phyloP scores from a whole-genome alignment of 106 monocot species.

The Phalaenopsis equestris region DNA sequence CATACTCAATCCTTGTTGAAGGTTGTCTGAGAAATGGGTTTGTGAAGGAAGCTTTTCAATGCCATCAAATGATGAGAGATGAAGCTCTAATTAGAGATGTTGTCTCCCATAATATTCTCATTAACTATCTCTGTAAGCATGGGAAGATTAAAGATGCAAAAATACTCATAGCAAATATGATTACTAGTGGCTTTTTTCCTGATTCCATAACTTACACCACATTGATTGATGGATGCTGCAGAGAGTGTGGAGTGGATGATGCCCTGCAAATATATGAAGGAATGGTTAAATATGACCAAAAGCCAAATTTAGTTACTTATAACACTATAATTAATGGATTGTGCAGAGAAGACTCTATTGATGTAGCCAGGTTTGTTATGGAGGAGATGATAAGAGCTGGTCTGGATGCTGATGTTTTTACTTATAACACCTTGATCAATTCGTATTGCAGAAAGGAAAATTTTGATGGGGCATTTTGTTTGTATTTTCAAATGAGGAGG shows the following conservation, averaged over 20 bases:
- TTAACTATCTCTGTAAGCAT: conserved; percentile 29
- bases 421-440: conserved; percentile 27
- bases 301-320: conserved; percentile 28
- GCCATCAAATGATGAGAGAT: conserved; percentile 6
- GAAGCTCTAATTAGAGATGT: conserved; percentile 17
- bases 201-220: conserved; percentile 32
- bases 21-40: conserved; percentile 20
- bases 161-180: conserved; percentile 23
- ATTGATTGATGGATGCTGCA: conserved; percentile 27
- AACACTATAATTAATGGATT: conserved; percentile 34
- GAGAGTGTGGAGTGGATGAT: conserved; percentile 18
- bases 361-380: conserved; percentile 13
- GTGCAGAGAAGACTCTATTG: conserved; percentile 16
- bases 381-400: conserved; percentile 18
- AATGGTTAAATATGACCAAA: conserved; percentile 20
- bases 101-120: conserved; percentile 18
- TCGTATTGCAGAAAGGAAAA: conserved; percentile 15
- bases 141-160: conserved; percentile 21
- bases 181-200: conserved; percentile 19
- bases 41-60: conserved; percentile 13
- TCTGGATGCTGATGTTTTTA: conserved; percentile 7
- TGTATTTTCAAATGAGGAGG: conserved; percentile 23
- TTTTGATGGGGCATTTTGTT: conserved; percentile 17
- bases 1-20: conserved; percentile 26
- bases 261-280: conserved; percentile 26